Conservation (phyloP, 2,329 filamentous ascomycete genomes). For the Westerdykella aurantiaca region DNA sequence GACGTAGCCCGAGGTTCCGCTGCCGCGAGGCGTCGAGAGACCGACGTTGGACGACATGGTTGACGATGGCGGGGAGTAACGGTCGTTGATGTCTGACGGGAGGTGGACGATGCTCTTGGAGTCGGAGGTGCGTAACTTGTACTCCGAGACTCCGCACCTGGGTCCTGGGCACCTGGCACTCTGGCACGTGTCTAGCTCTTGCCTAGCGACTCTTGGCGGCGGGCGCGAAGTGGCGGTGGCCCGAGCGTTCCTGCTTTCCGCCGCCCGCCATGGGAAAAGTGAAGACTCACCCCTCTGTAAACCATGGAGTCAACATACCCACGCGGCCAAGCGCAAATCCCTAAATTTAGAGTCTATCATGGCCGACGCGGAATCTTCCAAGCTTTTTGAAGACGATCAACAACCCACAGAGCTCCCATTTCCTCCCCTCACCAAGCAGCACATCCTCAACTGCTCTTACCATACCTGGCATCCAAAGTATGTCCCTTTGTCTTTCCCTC, state of each 20-base stretch:
- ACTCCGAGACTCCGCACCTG: neutral
- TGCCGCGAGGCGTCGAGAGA: slow-evolving; percentile 86
- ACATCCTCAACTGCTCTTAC: slow-evolving; percentile 93
- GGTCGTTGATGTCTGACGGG: neutral
- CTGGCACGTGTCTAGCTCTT: too few species aligned
- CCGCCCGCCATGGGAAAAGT: neutral
- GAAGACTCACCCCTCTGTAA: neutral
- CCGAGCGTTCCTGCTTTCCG: neutral
- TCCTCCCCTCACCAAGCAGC: slow-evolving; percentile 73
- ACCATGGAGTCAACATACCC: neutral
- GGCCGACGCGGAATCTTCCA: neutral
- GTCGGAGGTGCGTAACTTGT: neutral
- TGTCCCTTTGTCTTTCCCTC: neutral
- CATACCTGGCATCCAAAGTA: slow-evolving; percentile 82
- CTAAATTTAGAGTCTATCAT: neutral
- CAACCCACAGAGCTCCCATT: slow-evolving; percentile 55
- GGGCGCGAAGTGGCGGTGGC: too few species aligned
- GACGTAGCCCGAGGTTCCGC: slow-evolving; percentile 94
- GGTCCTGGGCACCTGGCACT: neutral
- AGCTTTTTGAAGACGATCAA: too few species aligned
- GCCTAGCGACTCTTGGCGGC: too few species aligned
- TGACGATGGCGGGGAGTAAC: slow-evolving; percentile 2
- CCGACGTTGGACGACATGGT: slow-evolving; percentile 95
- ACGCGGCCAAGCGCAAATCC: neutral
- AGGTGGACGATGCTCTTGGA: neutral